Evolutionary conservation across 148 eudicot genomes (phyloP).

Genomic region (Fagopyrum tataricum): DNA sequence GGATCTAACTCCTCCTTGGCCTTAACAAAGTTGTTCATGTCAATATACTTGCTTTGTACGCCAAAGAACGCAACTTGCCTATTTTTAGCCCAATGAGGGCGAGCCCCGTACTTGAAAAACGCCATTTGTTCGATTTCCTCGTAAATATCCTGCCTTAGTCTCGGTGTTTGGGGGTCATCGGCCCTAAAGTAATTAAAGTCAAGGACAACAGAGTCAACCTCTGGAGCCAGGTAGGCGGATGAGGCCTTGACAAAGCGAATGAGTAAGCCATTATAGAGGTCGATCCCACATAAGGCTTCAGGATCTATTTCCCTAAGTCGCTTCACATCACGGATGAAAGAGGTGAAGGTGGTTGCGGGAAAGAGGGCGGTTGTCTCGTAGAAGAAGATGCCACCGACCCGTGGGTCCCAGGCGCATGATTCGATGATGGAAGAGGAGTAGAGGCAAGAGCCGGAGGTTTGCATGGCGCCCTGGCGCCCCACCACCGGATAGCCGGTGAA

Average conservation of each 20-base stretch:
- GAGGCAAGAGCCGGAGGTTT: conserved; percentile 75
- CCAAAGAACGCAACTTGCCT: conserved; percentile 45
- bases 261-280: conserved; percentile 62
- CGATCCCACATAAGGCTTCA: conserved; percentile 47
- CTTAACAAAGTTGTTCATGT: conserved; percentile 37
- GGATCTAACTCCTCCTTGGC: conserved; percentile 55
- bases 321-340: conserved; percentile 54
- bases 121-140: conserved; percentile 91
- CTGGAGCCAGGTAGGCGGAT: conserved; percentile 45
- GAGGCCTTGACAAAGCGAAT: conserved; percentile 61
- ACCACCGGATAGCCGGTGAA: conserved; percentile 78
- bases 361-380: conserved; percentile 66
- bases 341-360: conserved; percentile 33
- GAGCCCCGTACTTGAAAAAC: conserved; percentile 61
- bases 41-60: conserved; percentile 39
- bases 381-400: conserved; percentile 54
- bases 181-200: conserved; percentile 73
- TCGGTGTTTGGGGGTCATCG: conserved; percentile 38
- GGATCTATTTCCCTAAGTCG: conserved; percentile 44
- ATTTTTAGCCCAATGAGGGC: conserved; percentile 89
- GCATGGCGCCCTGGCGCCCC: conserved; percentile 66
- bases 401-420: conserved; percentile 82
- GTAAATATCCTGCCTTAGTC: conserved; percentile 52
- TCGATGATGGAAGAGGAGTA: conserved; percentile 28
- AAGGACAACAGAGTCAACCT: conserved; percentile 49